Percentiles rank a stretch among this genome's conserved stretches.
Conservation (phyloP, 176 grass and related monocot genomes). For the Rhynchospora tenuis region DNA sequence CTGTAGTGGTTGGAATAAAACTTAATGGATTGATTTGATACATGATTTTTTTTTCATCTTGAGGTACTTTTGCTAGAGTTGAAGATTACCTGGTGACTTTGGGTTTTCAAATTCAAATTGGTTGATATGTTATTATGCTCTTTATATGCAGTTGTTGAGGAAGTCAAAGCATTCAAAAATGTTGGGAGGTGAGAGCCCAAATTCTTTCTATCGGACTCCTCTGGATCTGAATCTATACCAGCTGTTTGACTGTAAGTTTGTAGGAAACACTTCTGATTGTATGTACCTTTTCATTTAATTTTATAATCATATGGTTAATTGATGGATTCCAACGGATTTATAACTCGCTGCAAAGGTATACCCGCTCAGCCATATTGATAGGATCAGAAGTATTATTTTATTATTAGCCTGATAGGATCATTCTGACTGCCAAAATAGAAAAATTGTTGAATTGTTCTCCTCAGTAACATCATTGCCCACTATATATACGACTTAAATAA, state of each 20-base stretch:
- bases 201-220: neutral
- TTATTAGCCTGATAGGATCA: neutral
- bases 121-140: neutral
- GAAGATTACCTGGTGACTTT: neutral
- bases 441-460: neutral
- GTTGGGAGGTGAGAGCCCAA: neutral
- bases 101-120: neutral
- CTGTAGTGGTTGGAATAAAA: too few species aligned
- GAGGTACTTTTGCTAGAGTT: neutral
- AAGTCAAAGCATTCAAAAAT: neutral
- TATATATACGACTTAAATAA: neutral
- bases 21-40: neutral
- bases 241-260: neutral
- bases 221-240: neutral
- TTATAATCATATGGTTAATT: neutral
- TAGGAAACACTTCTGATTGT: neutral
- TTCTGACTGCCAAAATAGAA: neutral
- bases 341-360: neutral
- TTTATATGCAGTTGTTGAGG: conserved; percentile 1
- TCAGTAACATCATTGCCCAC: neutral
- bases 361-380: neutral
- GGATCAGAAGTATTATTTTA: neutral
- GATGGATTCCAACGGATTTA: neutral
- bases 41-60: neutral
- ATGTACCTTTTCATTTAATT: neutral